A percentile compares a stretch with the other conserved stretches of the same genome.
Conservation (phyloP, 805 yeast genomes). For the Candida pini region DNA sequence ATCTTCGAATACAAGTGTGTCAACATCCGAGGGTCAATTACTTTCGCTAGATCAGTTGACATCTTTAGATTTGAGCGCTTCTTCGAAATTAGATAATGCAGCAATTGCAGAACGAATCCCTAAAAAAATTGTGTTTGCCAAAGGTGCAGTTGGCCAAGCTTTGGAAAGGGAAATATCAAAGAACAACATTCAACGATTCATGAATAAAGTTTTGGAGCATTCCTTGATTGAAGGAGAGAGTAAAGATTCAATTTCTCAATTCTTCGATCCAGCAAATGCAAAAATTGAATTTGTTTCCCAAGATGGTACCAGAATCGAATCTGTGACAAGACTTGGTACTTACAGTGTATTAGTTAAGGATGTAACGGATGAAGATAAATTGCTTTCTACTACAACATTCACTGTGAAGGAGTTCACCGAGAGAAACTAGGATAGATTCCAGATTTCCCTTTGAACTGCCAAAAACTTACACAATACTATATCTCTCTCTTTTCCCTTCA, state of each 20-base stretch:
- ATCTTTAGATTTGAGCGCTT: conserved; percentile 18
- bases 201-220: conserved; percentile 8
- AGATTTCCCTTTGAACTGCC: too few species aligned
- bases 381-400: conserved; percentile 10
- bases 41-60: conserved; percentile 25
- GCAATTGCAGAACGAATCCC: conserved; percentile 23
- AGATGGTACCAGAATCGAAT: conserved; percentile 10
- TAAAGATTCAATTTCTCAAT: conserved; percentile 12
- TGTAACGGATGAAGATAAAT: conserved; percentile 14
- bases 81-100: conserved; percentile 14
- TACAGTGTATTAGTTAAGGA: conserved; percentile 16
- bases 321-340: conserved; percentile 17
- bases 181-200: conserved; percentile 7
- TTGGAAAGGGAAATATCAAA: conserved; percentile 13
- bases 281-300: conserved; percentile 12
- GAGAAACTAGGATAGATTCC: too few species aligned
- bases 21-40: conserved; percentile 3
- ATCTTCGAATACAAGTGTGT: not conserved
- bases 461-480: too few species aligned
- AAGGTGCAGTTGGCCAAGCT: conserved; percentile 15
- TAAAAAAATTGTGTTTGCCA: conserved; percentile 21
- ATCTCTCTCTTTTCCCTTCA: too few species aligned
- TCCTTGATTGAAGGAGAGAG: conserved; percentile 9
- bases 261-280: conserved; percentile 16
- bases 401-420: conserved; percentile 19